These are phyloP conservation scores for Amaranthus hypochondriacus DNA, from an alignment of 148 eudicot species.

Conservation along the genomic window DNA sequence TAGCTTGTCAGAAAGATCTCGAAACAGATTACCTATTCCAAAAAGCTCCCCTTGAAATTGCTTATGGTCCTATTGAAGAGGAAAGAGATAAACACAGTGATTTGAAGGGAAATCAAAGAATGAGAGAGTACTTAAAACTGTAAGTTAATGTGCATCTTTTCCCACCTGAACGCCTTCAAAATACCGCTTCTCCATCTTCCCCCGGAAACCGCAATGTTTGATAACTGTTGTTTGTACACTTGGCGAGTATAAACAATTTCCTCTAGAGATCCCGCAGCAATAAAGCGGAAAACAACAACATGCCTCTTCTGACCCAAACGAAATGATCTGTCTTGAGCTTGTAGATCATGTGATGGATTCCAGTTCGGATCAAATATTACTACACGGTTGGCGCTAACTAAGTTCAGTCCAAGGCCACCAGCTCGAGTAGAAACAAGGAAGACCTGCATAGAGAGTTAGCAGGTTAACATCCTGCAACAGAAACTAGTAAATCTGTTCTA, in stretches of 20 bases:
- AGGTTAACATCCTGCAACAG: background rate
- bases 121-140: background rate
- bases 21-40: constrained; percentile 84
- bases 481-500: background rate
- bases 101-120: background rate
- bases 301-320: constrained; percentile 96
- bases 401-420: constrained; percentile 90
- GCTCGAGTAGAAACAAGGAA: constrained; percentile 90
- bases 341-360: constrained; percentile 93
- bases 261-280: constrained; percentile 95
- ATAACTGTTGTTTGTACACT: constrained; percentile 92
- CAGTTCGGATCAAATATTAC: constrained; percentile 93
- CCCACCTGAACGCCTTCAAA: constrained; percentile 97
- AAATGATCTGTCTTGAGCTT: constrained; percentile 95
- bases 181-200: constrained; percentile 87
- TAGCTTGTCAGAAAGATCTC: constrained; percentile 85
- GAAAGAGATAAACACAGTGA: background rate
- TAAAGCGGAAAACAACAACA: constrained; percentile 87
- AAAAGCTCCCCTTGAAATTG: constrained; percentile 93
- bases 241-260: constrained; percentile 90
- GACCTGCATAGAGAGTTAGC: constrained; percentile 38
- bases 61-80: constrained; percentile 64
- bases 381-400: constrained; percentile 89
- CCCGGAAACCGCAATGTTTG: constrained; percentile 96
- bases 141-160: background rate